Percentiles rank a stretch among this genome's conserved stretches.
phyloP scores from a whole-genome alignment of 1,139 yeast species.

The Yamadazyma buinensis region DNA sequence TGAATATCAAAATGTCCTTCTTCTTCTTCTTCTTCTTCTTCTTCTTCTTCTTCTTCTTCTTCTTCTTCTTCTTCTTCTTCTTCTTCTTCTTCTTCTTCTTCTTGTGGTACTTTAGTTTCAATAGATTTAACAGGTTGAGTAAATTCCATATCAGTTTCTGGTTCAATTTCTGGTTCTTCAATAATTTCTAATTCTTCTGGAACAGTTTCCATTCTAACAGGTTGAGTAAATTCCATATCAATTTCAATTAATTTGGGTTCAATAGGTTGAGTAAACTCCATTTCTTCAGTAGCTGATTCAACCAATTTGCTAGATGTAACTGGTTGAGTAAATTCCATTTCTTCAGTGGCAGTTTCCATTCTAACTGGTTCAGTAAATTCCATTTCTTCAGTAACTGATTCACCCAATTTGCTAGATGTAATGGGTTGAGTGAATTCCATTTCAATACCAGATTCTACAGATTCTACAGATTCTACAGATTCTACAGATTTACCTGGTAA shows the following conservation, averaged over 20 bases:
- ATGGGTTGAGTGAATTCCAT: constrained; percentile 8
- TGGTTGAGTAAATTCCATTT: constrained; percentile 16
- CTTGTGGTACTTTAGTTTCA: constrained; percentile 9
- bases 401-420: not conserved
- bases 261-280: constrained; percentile 15
- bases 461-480: too few relatives aligned
- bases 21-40: constrained; percentile 6
- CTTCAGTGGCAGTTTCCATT: constrained; percentile 4
- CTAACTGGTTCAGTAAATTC: constrained; percentile 9
- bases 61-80: constrained; percentile 9
- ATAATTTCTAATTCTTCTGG: constrained; percentile 10
- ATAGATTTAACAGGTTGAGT: constrained; percentile 5
- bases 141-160: constrained; percentile 5
- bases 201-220: constrained; percentile 1
- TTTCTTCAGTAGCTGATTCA: constrained; percentile 10
- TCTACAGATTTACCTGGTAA: too few relatives aligned
- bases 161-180: constrained; percentile 3
- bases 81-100: constrained; percentile 3
- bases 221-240: constrained; percentile 11
- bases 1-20: constrained; percentile 8
- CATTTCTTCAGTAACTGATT: constrained; percentile 9
- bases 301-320: constrained; percentile 7
- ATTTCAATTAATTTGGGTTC: constrained; percentile 1
- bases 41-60: not conserved
- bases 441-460: too few relatives aligned